Evolutionary conservation across 1,284 basidiomycete species (phyloP).

Genomic region (Tylopilus sp.): DNA sequence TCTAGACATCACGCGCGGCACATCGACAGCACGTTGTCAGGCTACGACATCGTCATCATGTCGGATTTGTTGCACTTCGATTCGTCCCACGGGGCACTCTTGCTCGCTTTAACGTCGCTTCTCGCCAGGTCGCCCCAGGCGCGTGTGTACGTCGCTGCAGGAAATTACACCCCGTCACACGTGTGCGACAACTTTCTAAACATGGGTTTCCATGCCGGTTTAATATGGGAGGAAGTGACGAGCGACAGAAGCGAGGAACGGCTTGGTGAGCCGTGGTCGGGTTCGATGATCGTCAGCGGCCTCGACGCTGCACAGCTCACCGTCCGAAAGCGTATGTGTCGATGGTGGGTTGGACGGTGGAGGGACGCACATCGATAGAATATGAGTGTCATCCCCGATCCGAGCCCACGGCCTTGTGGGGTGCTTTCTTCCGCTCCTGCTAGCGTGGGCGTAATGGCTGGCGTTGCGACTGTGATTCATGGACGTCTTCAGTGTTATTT

Average conservation of each 20-base stretch:
- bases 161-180: constrained; percentile 54
- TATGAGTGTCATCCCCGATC: not conserved
- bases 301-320: constrained; percentile 47
- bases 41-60: constrained; percentile 60
- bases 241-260: constrained; percentile 8
- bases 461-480: not conserved
- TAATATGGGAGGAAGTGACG: constrained; percentile 45
- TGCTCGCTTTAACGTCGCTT: constrained; percentile 47
- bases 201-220: constrained; percentile 39
- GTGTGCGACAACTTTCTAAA: constrained; percentile 56
- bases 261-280: constrained; percentile 41
- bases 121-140: constrained; percentile 43
- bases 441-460: no score
- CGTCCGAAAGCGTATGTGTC: constrained; percentile 53
- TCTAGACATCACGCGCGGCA: constrained; percentile 15
- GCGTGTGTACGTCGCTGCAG: constrained; percentile 57
- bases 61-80: constrained; percentile 70
- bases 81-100: constrained; percentile 53
- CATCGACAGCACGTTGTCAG: constrained; percentile 22
- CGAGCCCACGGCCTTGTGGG: constrained; percentile 1
- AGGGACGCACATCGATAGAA: constrained; percentile 1
- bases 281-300: constrained; percentile 43
- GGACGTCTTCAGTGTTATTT: not conserved
- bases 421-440: no score
- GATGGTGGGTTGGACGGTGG: constrained; percentile 56